Base-by-base conservation (phyloP, 2,329 filamentous ascomycete species). In the Xylariaceae sp. region DNA sequence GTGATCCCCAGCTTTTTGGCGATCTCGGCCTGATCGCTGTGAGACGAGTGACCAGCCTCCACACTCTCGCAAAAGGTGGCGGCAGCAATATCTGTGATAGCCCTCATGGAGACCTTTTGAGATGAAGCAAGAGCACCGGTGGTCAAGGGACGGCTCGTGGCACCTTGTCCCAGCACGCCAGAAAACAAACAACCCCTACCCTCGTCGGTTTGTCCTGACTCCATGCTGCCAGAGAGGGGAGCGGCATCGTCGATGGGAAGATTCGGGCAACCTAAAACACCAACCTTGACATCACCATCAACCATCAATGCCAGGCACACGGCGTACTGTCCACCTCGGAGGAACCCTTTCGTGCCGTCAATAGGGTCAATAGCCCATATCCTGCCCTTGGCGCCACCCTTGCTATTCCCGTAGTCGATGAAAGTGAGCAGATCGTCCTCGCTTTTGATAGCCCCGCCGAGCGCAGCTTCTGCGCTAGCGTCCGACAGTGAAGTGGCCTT, bases 311-410 rank as follows among this genome's bases (percentile, higher is more conserved):
- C 94, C 5, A 99, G 81, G 69, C 92, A 96, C 50, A 99, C 91
- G 51, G 94, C 95, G 70, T 99, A 99, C 76, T 99, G 94, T 37
- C 92, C 95, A 49, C 94, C 94, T 58, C 95, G 84, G 56, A 99
- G 78, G 76, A 99, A 99, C 29, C 94, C 95, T 76, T 96, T 96
- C 50, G 94, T 99, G 61, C 94, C 94, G 72, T 99, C 94, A 59
- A 99, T 96, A 55, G 94, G 94, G 72, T 99, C 94, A 53, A 99
- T 85, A 39, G 92, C 89, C 94, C 94, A 99, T 71, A 97, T 89
- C 62, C 94, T 80, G 58, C 90, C 91, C 61, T 76, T 79, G 56
- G 74, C 71, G 26, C 90, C 90, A 56, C 90, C 90, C 53, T 80
- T 73, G 72, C 85, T 89, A 68, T 81, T 81, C 40, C 86, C 86